A percentile compares a stretch with the other conserved stretches of the same genome.
phyloP scores from a whole-genome alignment of 352 stramenopile genomes.

The Globisporangium radiosum region DNA sequence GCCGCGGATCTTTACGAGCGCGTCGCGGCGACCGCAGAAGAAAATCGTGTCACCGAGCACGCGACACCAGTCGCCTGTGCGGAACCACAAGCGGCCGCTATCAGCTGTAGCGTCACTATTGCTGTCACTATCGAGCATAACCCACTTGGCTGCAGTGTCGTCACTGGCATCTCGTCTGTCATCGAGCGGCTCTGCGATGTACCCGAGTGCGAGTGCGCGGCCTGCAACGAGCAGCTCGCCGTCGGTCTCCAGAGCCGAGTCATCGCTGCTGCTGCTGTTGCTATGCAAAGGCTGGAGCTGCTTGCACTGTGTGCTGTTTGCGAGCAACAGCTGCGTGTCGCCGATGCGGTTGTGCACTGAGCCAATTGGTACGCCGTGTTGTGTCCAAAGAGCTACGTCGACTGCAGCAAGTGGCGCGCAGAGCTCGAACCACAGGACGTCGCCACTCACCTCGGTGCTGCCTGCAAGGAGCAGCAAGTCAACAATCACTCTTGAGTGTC shows the following conservation, averaged over 20 bases:
- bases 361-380: constrained; percentile 42
- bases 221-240: constrained; percentile 37
- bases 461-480: constrained; percentile 13
- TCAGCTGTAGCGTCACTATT: not conserved
- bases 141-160: not conserved
- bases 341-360: constrained; percentile 16
- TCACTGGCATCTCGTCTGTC: not conserved
- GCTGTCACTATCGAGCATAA: not conserved
- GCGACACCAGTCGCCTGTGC: constrained; percentile 40
- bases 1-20: constrained; percentile 48
- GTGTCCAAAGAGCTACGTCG: constrained; percentile 20
- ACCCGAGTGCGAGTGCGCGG: constrained; percentile 24
- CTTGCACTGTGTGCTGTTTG: not conserved
- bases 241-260: not conserved
- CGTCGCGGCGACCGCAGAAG: constrained; percentile 36
- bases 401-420: constrained; percentile 14
- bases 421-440: constrained; percentile 41
- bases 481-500: not conserved
- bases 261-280: not conserved
- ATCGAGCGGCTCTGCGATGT: constrained; percentile 13
- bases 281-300: no score
- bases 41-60: constrained; percentile 26
- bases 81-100: constrained; percentile 13
- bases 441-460: constrained; percentile 58
- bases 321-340: constrained; percentile 21